A percentile compares a stretch with the other conserved stretches of the same genome.
Evolutionary conservation across 2,329 filamentous ascomycete genomes (phyloP).

Genomic region (Herpotrichia juniperi): DNA sequence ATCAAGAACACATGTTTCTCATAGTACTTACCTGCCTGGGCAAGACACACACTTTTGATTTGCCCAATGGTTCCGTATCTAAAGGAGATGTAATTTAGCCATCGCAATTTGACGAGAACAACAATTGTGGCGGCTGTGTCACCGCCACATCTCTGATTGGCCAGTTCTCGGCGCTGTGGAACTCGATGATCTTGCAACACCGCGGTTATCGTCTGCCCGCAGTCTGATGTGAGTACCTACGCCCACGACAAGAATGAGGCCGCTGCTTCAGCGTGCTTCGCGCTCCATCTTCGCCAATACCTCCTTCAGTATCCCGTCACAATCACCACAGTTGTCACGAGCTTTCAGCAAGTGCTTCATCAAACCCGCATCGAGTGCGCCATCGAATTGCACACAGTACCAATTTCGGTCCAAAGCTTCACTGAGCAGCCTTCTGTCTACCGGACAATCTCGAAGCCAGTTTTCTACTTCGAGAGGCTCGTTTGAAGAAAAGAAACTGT

Average conservation of each 20-base stretch:
- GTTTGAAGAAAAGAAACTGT: slow-evolving; percentile 27
- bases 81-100: too few species aligned
- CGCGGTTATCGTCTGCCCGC: slow-evolving; percentile 5
- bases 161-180: background rate
- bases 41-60: too few species aligned
- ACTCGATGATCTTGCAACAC: background rate
- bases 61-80: too few species aligned
- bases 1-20: too few species aligned
- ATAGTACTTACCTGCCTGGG: too few species aligned
- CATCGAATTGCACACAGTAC: slow-evolving; percentile 36
- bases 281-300: slow-evolving; percentile 34
- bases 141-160: background rate
- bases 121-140: background rate
- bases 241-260: slow-evolving; percentile 42
- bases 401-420: slow-evolving; percentile 30
- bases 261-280: slow-evolving; percentile 49
- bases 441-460: slow-evolving; percentile 13
- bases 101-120: too few species aligned
- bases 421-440: background rate
- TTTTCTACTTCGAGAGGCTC: slow-evolving; percentile 28
- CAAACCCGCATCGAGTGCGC: slow-evolving; percentile 9
- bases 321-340: background rate
- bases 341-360: slow-evolving; percentile 12
- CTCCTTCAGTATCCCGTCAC: slow-evolving; percentile 16
- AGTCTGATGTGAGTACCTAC: slow-evolving; percentile 30